A percentile compares a stretch with the other conserved stretches of the same genome.
Conservation (phyloP, 2,329 filamentous ascomycete species). For the Hypoxylon sp. region DNA sequence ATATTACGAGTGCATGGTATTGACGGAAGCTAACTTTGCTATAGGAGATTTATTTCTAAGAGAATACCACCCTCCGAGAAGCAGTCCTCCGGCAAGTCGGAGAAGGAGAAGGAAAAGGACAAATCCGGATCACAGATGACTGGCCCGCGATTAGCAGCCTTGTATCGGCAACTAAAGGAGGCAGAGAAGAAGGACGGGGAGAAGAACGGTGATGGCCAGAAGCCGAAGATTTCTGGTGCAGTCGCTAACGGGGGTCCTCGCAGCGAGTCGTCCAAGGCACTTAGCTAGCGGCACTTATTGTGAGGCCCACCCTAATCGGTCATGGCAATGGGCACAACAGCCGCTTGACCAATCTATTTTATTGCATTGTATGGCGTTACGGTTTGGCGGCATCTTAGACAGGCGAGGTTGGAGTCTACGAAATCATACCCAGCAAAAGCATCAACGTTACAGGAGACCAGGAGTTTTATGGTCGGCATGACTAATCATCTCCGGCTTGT, state of each 20-base stretch:
- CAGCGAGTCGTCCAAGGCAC: constrained; percentile 49
- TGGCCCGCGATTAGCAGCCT: constrained; percentile 52
- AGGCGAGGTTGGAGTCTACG: constrained; percentile 49
- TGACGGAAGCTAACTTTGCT: constrained; percentile 29
- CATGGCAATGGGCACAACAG: constrained; percentile 19
- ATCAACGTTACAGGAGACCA: constrained; percentile 53
- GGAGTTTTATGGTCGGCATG: constrained; percentile 50
- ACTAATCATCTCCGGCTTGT: constrained; percentile 41
- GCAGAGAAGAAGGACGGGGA: constrained; percentile 45
- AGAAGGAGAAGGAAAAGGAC: constrained; percentile 49
- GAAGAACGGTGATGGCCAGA: constrained; percentile 48
- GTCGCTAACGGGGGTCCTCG: constrained; percentile 49
- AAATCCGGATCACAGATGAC: constrained; percentile 52
- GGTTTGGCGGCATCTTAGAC: constrained; percentile 51
- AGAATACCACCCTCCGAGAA: constrained; percentile 55
- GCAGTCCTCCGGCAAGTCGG: constrained; percentile 47
- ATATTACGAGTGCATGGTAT: neutral
- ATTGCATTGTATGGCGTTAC: constrained; percentile 55
- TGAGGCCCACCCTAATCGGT: constrained; percentile 19
- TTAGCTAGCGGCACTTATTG: constrained; percentile 39
- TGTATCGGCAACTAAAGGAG: constrained; percentile 55
- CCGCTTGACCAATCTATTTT: constrained; percentile 40
- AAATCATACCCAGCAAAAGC: constrained; percentile 56
- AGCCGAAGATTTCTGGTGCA: constrained; percentile 47
- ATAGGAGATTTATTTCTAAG: constrained; percentile 57